A percentile compares a stretch with the other conserved stretches of the same genome.
Evolutionary conservation across 192 early-diverging fungal genomes (phyloP).

Genomic region (Backusella morwellensis): DNA sequence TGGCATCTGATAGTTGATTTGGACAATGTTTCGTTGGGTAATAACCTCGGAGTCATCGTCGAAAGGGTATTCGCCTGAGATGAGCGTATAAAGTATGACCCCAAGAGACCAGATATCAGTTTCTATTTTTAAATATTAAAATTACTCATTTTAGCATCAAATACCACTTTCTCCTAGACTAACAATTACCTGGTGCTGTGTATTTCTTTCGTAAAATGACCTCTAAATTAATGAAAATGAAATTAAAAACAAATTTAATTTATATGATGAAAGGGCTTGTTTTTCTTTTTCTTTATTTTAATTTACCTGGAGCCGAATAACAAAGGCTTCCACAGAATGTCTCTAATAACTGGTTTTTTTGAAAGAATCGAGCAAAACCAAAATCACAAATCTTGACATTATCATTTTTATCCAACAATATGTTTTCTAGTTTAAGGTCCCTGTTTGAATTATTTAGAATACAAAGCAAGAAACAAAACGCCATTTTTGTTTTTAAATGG

Average conservation of each 20-base stretch:
- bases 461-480: background rate
- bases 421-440: slow-evolving; percentile 61
- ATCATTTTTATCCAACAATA: slow-evolving; percentile 50
- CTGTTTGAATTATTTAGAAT: slow-evolving; percentile 12
- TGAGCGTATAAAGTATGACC: slow-evolving; percentile 83
- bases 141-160: slow-evolving; percentile 22
- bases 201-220: slow-evolving; percentile 74
- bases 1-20: slow-evolving; percentile 73
- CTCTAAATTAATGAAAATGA: slow-evolving; percentile 42
- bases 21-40: slow-evolving; percentile 67
- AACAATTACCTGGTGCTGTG: slow-evolving; percentile 62
- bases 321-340: slow-evolving; percentile 66
- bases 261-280: background rate
- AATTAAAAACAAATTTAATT: background rate
- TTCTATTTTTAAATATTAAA: slow-evolving; percentile 34
- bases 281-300: too few species aligned
- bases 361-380: slow-evolving; percentile 60
- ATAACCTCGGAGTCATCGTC: slow-evolving; percentile 74
- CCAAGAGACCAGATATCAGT: slow-evolving; percentile 96
- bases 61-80: slow-evolving; percentile 78
- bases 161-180: background rate
- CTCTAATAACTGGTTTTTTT: slow-evolving; percentile 55
- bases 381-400: slow-evolving; percentile 65
- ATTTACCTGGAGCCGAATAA: slow-evolving; percentile 72
- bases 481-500: background rate